Evolutionary conservation across 176 grass and related monocot species (phyloP), one percentile per base, ranked within the genome.

Genomic region (Typha latifolia): DNA sequence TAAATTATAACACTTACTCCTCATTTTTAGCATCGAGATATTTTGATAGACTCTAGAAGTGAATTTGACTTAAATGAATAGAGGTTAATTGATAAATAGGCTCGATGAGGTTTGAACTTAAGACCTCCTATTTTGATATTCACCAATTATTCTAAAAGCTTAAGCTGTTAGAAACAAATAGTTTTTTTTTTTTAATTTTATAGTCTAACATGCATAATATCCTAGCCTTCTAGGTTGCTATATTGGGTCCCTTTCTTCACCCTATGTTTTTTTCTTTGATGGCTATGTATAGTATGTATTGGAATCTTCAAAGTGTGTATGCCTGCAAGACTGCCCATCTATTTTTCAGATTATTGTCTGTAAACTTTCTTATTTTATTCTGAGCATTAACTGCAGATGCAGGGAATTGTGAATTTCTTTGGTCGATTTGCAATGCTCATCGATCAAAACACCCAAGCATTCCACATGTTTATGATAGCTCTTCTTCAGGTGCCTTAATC

Each of bases 381-480:
- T 51, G 5, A 47, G 7, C n/a, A 32, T 23, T 23, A 34, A 48
- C n/a, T 43, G 50, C 64, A 76, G 73, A 76, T 76, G 63, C 51
- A 67, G 10, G 73, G 73, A 47, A 63, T 67, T 12, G 64, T 76
- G 10, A 76, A 76, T 76, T 76, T 66, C 63, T 76, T 76, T 7
- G 73, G 73, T 67, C 64, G 73, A 59, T 48, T 76, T 48, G 31
- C 73, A 59, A 61, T 76, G 13, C 51, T 76, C 19, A 67, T 76
- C 14, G 73, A 76, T 59, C 73, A 76, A 64, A 76, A 76, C 52
- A 76, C 73, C 23, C 73, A 76, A 63, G 73, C 73, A 27, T 76
- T 76, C 23, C 73, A 76, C 64, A 48, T 76, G 64, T 76, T 76
- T 51, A 76, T 76, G 73, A 47, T 63, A 59, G 73, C 73, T 49